Percentiles rank a stretch among this genome's conserved stretches.
These are phyloP conservation scores for Lumnitzera racemosa DNA, from an alignment of 345 rosid species.

Conservation along the genomic window DNA sequence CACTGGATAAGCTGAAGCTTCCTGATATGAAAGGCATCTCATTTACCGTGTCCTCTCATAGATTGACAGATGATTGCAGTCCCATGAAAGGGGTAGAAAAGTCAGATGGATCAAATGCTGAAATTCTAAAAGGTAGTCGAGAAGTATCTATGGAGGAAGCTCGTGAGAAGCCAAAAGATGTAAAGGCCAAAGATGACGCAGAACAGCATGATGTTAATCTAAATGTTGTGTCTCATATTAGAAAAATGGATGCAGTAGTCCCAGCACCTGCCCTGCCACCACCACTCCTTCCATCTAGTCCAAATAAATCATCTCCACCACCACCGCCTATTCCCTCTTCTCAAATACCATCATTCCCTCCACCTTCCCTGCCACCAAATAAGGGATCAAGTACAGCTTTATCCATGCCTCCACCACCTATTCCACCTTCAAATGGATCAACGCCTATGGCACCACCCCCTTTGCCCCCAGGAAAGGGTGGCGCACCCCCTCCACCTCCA, in stretches of 20 bases:
- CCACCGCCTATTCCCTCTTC: constrained; percentile 18
- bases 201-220: not conserved
- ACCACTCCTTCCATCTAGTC: not conserved
- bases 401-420: constrained; percentile 19
- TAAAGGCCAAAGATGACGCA: not conserved
- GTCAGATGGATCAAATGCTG: not conserved
- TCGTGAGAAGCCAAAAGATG: not conserved
- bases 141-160: not conserved
- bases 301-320: not conserved
- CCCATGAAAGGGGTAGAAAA: not conserved
- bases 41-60: not conserved
- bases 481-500: constrained; percentile 46
- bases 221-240: not conserved
- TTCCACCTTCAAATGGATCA: constrained; percentile 7
- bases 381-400: not conserved
- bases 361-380: constrained; percentile 10
- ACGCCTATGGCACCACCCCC: constrained; percentile 5
- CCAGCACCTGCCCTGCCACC: not conserved
- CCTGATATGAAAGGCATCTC: constrained; percentile 1
- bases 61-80: not conserved
- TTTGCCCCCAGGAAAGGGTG: constrained; percentile 21
- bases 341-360: not conserved
- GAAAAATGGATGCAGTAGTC: not conserved
- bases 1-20: constrained; percentile 5
- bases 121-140: not conserved